Conservation (phyloP, 176 grass and related monocot genomes). For the Puya raimondii region DNA sequence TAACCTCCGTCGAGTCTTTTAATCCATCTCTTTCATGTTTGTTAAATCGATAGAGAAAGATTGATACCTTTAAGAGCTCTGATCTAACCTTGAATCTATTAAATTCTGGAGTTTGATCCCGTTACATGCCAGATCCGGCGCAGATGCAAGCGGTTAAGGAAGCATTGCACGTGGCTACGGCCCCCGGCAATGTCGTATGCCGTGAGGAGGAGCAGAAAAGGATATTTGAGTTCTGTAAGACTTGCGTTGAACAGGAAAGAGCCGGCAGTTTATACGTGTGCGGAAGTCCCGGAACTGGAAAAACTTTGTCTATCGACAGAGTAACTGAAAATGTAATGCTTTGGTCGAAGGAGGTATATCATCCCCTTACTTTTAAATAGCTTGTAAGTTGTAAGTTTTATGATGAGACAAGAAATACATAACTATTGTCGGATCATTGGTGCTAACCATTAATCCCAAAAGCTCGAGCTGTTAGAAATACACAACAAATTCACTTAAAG, state of each 20-base stretch:
- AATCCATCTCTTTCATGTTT: background rate
- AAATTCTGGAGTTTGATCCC: background rate
- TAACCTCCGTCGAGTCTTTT: too few species aligned
- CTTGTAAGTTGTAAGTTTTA: too few species aligned
- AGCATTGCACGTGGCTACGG: conserved; percentile 61
- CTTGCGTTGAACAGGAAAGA: conserved; percentile 39
- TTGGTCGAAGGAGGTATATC: conserved; percentile 65
- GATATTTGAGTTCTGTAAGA: conserved; percentile 68
- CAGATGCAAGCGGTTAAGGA: conserved; percentile 82
- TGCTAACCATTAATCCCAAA: too few species aligned
- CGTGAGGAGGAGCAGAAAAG: conserved; percentile 58
- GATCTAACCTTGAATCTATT: too few species aligned
- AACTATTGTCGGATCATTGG: too few species aligned
- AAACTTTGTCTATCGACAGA: conserved; percentile 72
- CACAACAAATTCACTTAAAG: too few species aligned
- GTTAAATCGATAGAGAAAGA: background rate
- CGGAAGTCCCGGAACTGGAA: conserved; percentile 83
- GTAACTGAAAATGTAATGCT: conserved; percentile 37
- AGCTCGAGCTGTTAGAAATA: too few species aligned
- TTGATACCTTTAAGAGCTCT: too few species aligned
- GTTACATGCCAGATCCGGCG: conserved; percentile 37
- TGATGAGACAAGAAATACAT: too few species aligned
- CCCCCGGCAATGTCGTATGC: conserved; percentile 53
- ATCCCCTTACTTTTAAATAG: too few species aligned
- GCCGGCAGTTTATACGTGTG: conserved; percentile 74